Evolutionary conservation across 768 basidiomycete genomes (phyloP).

Genomic region (Trametes gibbosa): DNA sequence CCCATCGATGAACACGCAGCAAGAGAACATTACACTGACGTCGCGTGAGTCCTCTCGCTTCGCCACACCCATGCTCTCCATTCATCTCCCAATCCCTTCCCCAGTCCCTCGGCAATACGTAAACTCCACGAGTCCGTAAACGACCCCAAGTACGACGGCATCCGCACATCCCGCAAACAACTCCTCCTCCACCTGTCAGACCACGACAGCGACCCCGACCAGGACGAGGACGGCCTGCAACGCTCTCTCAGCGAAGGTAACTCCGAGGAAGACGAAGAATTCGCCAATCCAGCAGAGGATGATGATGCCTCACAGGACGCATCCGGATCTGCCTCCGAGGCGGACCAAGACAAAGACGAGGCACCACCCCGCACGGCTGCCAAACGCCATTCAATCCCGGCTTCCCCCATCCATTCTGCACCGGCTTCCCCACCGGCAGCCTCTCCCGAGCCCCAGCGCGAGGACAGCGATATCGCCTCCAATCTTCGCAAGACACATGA

Average conservation of each 20-base stretch:
- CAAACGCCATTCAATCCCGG: not conserved
- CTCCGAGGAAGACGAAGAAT: slow-evolving; percentile 19
- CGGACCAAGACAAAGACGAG: slow-evolving; percentile 22
- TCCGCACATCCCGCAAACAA: slow-evolving; percentile 60
- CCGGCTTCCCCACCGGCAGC: not conserved
- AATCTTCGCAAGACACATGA: slow-evolving; percentile 58
- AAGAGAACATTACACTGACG: slow-evolving; percentile 81
- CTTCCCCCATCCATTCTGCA: not conserved
- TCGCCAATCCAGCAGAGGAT: slow-evolving; percentile 18
- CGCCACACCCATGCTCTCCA: not conserved
- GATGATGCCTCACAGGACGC: slow-evolving; percentile 19
- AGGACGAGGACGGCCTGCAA: slow-evolving; percentile 16
- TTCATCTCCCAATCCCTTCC: not conserved
- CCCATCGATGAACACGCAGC: slow-evolving; percentile 34
- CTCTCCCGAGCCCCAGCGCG: slow-evolving; percentile 4
- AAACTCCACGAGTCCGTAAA: slow-evolving; percentile 60
- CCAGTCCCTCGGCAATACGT: slow-evolving; percentile 68
- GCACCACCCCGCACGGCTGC: slow-evolving; percentile 7
- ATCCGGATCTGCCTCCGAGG: slow-evolving; percentile 8
- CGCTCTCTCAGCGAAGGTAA: slow-evolving; percentile 16
- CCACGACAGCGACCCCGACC: slow-evolving; percentile 22
- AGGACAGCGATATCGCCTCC: slow-evolving; percentile 46
- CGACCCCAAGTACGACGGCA: slow-evolving; percentile 79
- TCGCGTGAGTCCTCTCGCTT: slow-evolving; percentile 56
- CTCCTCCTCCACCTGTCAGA: slow-evolving; percentile 43